Percentiles rank a stretch among this genome's conserved stretches.
Conservation (phyloP, 2,329 filamentous ascomycete species). For the Fusarium gaditjirri region DNA sequence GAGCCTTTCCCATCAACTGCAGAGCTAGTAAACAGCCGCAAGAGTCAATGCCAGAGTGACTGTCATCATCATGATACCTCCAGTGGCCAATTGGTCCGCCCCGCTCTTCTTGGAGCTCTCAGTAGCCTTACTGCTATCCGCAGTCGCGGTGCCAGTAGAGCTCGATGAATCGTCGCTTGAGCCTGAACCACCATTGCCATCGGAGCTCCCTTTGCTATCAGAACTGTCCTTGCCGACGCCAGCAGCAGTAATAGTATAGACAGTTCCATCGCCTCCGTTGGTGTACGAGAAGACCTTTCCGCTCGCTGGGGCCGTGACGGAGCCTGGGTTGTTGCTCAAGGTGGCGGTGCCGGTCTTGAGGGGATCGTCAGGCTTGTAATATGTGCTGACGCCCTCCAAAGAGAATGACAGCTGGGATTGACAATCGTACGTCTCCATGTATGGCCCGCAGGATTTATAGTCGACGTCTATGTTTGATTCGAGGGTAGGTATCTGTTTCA, state of each 20-base stretch:
- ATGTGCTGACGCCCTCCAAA: background rate
- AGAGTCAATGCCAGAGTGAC: accelerated
- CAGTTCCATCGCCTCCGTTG: background rate
- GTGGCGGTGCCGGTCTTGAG: background rate
- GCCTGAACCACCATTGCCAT: too few species aligned
- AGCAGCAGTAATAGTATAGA: background rate
- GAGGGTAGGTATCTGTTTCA: background rate
- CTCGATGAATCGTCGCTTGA: background rate
- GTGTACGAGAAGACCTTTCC: background rate
- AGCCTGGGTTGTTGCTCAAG: background rate
- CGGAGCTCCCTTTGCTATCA: background rate
- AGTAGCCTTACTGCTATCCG: background rate
- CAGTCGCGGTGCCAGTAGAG: background rate
- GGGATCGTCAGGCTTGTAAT: background rate
- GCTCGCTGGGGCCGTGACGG: background rate
- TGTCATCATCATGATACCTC: background rate
- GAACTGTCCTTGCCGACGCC: background rate
- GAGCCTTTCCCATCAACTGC: background rate
- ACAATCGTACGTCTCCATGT: background rate
- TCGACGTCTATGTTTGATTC: background rate
- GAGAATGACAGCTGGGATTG: background rate
- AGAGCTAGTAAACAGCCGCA: accelerated
- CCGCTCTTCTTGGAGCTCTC: background rate
- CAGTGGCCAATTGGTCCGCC: background rate
- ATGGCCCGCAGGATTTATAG: background rate